Evolutionary conservation across 345 rosid genomes (phyloP), one percentile per base, ranked within the genome.

Genomic region (Eucalyptus sideroxylon): DNA sequence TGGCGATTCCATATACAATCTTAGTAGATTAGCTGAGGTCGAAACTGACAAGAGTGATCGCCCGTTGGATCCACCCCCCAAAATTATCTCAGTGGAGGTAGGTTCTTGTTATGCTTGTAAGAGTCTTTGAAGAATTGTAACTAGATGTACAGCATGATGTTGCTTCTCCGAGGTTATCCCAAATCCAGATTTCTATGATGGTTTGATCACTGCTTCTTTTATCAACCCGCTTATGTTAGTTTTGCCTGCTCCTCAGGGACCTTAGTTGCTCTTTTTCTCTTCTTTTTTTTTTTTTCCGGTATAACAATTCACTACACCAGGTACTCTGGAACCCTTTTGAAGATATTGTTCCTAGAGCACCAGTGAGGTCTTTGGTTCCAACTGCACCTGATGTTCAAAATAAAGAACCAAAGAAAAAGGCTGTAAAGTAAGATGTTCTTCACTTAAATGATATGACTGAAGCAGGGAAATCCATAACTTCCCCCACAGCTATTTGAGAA

Each of bases 281-380:
- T 47, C 9, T 27, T 81, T 31, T 60, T 23, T n/a, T n/a, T 88
- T 45, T 30, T 11, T 42, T 21, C 19, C 8, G 56, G 17, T 27
- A 11, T 47, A 45, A 86, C 34, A 87, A 90, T 86, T 81, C 50
- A 19, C 51, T 90, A 87, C 88, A 87, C 87, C 91, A 97, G 99
- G 99, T 98, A 72, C 89, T 97, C 88, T 96, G 97, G 99, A 98
- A 97, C 86, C 99, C 99, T 86, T 98, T 98, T 55, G 99, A 98
- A 86, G 99, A 98, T 93, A 96, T 98, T 91, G 93, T 96, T 92
- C 99, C 96, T 14, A 96, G 99, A 91, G 91, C 87, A 88, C 34
- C 86, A 65, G 88, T 90, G 24, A 95, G 87, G 93, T 87, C 93
- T 87, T 89, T 88, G 50, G 87, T 77, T 49, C 94, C 91, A 88